A percentile compares a stretch with the other conserved stretches of the same genome.
phyloP scores from a whole-genome alignment of 345 rosid genomes.

The Citrus sp. region DNA sequence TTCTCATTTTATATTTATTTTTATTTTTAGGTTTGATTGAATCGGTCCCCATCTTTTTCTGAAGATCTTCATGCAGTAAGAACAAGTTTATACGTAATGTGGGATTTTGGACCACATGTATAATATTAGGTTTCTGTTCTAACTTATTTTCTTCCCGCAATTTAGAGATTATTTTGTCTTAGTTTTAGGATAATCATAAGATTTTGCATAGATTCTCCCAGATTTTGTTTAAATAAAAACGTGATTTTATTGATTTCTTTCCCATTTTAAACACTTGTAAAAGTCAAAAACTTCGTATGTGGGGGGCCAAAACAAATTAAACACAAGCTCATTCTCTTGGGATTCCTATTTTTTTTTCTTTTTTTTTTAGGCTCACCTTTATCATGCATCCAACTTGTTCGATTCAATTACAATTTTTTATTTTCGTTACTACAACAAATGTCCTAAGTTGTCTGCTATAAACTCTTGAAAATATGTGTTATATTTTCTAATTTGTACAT shows the following conservation, averaged over 20 bases:
- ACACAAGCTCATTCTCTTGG: not conserved
- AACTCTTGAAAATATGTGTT: too few relatives aligned
- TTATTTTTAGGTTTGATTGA: constrained; percentile 36
- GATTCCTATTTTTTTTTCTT: not conserved
- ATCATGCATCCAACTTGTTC: too few relatives aligned
- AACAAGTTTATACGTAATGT: not conserved
- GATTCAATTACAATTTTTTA: too few relatives aligned
- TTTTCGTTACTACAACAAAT: too few relatives aligned
- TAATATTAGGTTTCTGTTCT: not conserved
- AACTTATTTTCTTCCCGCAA: not conserved
- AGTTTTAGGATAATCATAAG: not conserved
- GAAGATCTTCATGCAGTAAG: not conserved
- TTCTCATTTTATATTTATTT: not conserved
- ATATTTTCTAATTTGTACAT: too few relatives aligned
- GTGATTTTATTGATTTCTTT: not conserved
- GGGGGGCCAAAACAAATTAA: not conserved
- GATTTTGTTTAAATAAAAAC: not conserved
- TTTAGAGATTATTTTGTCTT: not conserved
- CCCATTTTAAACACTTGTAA: not conserved
- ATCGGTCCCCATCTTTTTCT: constrained; percentile 23
- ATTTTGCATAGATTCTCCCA: not conserved
- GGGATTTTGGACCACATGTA: not conserved
- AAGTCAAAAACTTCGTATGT: not conserved
- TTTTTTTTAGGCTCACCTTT: too few relatives aligned
- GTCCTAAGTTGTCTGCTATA: too few relatives aligned